Conservation (phyloP, 116 monocot genomes). For the Posidonia oceanica region DNA sequence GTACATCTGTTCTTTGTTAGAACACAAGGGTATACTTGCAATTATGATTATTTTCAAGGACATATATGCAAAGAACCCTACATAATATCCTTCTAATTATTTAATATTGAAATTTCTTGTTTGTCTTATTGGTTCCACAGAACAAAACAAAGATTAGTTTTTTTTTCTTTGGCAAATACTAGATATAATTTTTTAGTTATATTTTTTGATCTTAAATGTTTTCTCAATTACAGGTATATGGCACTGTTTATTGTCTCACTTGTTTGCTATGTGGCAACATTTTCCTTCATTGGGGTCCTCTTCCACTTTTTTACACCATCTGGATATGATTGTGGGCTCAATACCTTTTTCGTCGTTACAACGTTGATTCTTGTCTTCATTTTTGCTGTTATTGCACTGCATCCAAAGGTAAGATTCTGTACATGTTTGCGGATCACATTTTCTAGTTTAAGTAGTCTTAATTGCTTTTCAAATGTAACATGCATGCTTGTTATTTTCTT, state of each 20-base stretch:
- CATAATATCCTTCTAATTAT: background rate
- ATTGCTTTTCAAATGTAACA: no score
- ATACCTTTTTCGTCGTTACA: constrained; percentile 78
- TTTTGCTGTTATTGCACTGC: constrained; percentile 83
- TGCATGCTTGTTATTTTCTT: no score
- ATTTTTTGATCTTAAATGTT: background rate
- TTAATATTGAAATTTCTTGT: background rate
- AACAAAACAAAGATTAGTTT: no score
- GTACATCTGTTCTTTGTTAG: no score
- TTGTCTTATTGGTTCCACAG: background rate
- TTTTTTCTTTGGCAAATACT: background rate
- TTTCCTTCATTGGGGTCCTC: constrained; percentile 79
- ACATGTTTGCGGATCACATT: no score
- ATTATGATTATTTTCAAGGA: no score
- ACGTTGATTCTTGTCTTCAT: constrained; percentile 81
- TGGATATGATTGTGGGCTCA: constrained; percentile 92
- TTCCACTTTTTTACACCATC: constrained; percentile 98
- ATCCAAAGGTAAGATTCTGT: constrained; percentile 56
- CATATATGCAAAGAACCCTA: no score
- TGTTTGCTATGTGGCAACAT: constrained; percentile 78
- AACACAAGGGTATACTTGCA: no score
- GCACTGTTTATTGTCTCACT: constrained; percentile 82
- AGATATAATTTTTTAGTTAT: background rate
- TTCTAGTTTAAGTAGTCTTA: no score
- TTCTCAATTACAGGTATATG: constrained; percentile 51